Evolutionary conservation across 2,329 filamentous ascomycete species (phyloP).

Genomic region (Xenoacremonium recifei): DNA sequence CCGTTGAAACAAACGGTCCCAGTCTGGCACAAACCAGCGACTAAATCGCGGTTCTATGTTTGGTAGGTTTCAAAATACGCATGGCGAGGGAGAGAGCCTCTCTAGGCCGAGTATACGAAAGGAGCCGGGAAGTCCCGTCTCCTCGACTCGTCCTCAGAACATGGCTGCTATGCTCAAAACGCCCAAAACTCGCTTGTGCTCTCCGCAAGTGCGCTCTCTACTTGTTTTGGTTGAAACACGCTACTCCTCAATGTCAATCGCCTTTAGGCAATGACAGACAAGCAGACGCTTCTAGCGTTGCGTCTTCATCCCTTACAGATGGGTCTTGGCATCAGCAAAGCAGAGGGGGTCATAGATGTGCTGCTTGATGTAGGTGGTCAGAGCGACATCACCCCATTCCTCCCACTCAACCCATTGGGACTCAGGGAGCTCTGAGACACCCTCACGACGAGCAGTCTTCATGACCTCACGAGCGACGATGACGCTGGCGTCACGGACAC

Average conservation of each 20-base stretch:
- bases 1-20: conserved; percentile 20
- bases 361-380: conserved; percentile 60
- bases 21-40: too few species aligned
- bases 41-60: conserved; percentile 12
- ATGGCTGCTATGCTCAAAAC: conserved; percentile 12
- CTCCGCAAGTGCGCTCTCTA: conserved; percentile 16
- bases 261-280: neutral
- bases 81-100: conserved; percentile 9
- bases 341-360: conserved; percentile 58
- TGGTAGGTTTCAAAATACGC: conserved; percentile 16
- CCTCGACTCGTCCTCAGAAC: conserved; percentile 1
- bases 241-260: neutral
- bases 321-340: conserved; percentile 36
- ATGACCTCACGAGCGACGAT: conserved; percentile 89
- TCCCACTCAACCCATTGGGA: conserved; percentile 71
- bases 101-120: conserved; percentile 5
- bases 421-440: conserved; percentile 68
- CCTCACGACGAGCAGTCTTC: conserved; percentile 81
- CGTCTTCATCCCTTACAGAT: conserved; percentile 23
- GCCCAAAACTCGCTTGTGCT: conserved; percentile 10
- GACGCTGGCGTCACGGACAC: conserved; percentile 87
- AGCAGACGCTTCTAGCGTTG: neutral
- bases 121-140: too few species aligned
- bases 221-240: conserved; percentile 14
- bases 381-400: conserved; percentile 65